A percentile compares a stretch with the other conserved stretches of the same genome.
Evolutionary conservation across 257 asterid species (phyloP).

Genomic region (Solanum appendiculatum): DNA sequence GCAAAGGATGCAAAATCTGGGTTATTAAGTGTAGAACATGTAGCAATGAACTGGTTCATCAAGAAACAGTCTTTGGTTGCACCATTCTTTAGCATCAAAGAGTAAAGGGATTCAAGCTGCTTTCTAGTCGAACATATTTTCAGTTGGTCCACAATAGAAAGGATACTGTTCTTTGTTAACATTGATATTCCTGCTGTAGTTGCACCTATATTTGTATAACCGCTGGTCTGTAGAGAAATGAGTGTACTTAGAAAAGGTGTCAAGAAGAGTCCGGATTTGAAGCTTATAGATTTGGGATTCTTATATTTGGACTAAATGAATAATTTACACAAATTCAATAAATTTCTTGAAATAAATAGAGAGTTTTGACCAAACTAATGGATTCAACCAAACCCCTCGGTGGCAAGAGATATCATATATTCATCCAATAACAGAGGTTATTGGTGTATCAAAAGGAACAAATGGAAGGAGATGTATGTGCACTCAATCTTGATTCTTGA

Average conservation of each 20-base stretch:
- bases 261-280: background rate
- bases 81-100: constrained; percentile 35
- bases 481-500: background rate
- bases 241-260: background rate
- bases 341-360: background rate
- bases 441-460: background rate
- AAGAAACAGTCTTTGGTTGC: constrained; percentile 54
- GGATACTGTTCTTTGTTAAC: background rate
- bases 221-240: background rate
- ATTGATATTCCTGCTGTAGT: background rate
- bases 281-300: background rate
- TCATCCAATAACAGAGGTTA: background rate
- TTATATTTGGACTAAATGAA: background rate
- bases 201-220: background rate
- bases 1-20: constrained; percentile 35
- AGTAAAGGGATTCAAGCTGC: constrained; percentile 50
- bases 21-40: constrained; percentile 38
- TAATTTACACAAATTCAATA: background rate
- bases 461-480: background rate
- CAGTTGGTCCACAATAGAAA: constrained; percentile 18
- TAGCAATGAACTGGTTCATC: constrained; percentile 54
- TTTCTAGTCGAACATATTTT: constrained; percentile 41
- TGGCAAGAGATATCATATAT: background rate
- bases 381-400: background rate
- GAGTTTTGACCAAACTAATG: background rate